phyloP scores from a whole-genome alignment of 345 rosid species.

The Geranium brycei region DNA sequence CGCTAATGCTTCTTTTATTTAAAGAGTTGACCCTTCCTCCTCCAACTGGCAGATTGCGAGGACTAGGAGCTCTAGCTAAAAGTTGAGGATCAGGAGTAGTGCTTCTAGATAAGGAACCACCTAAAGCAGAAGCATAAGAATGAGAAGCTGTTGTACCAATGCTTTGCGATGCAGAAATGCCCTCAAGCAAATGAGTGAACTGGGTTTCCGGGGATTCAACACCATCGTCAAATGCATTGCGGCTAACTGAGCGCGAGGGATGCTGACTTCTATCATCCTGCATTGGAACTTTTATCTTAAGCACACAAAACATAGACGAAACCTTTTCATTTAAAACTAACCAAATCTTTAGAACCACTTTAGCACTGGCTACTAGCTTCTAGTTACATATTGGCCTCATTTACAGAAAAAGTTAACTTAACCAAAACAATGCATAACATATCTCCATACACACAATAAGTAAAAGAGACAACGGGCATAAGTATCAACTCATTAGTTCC shows the following conservation, averaged over 20 bases:
- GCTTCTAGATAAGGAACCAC: slow-evolving; percentile 49
- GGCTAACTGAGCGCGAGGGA: slow-evolving; percentile 49
- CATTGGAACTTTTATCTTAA: slow-evolving; percentile 8
- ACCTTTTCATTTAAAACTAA: too few relatives aligned
- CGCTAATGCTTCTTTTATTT: slow-evolving; percentile 29
- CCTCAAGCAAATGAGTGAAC: slow-evolving; percentile 26
- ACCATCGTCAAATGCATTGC: slow-evolving; percentile 36
- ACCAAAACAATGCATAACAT: too few relatives aligned
- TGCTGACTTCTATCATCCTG: slow-evolving; percentile 51
- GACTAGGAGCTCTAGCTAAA: slow-evolving; percentile 44
- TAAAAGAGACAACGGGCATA: too few relatives aligned
- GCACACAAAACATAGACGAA: too few relatives aligned
- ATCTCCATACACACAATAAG: too few relatives aligned
- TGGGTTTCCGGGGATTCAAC: slow-evolving; percentile 33
- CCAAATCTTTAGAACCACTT: too few relatives aligned
- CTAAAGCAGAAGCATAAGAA: slow-evolving; percentile 49
- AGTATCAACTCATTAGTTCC: too few relatives aligned
- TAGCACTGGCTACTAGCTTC: too few relatives aligned
- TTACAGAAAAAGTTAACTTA: too few relatives aligned
- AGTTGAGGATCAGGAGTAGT: slow-evolving; percentile 55
- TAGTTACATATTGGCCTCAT: too few relatives aligned
- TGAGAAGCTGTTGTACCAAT: slow-evolving; percentile 35
- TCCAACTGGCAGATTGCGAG: slow-evolving; percentile 46
- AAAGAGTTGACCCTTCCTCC: slow-evolving; percentile 35
- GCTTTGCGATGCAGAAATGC: slow-evolving; percentile 13